phyloP scores from a whole-genome alignment of 2,329 filamentous ascomycete genomes.

The Chaetomium strumarium region DNA sequence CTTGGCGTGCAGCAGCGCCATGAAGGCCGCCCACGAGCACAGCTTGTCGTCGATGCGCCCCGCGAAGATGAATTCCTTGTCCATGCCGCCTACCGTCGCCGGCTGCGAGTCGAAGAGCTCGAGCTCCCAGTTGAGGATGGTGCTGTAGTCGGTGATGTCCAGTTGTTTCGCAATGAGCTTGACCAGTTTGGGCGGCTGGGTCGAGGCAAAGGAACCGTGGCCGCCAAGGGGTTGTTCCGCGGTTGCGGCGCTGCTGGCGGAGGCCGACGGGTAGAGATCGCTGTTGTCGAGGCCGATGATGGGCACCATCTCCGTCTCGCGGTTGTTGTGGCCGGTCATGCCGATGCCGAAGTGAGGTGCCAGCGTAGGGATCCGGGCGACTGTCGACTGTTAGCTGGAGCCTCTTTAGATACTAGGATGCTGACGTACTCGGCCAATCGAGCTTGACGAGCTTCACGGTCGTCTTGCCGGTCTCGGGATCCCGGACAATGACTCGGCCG shows the following conservation, averaged over 20 bases:
- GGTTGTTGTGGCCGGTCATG: constrained; percentile 63
- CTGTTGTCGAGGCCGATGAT: constrained; percentile 84
- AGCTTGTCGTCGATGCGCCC: constrained; percentile 97
- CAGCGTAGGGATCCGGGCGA: constrained; percentile 85
- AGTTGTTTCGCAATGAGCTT: constrained; percentile 74
- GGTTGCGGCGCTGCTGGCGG: constrained; percentile 26
- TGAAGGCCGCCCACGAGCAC: constrained; percentile 86
- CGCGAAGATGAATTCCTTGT: constrained; percentile 91
- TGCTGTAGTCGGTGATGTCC: constrained; percentile 63
- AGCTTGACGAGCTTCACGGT: constrained; percentile 78
- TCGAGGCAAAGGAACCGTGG: constrained; percentile 67
- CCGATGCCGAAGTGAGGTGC: constrained; percentile 88
- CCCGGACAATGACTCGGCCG: constrained; percentile 78
- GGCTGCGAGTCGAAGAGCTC: constrained; percentile 91
- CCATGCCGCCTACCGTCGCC: constrained; percentile 74
- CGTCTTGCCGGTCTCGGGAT: constrained; percentile 68
- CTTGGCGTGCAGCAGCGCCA: constrained; percentile 68
- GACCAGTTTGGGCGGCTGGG: constrained; percentile 80
- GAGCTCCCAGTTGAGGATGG: constrained; percentile 92
- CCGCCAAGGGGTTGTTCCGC: constrained; percentile 49
- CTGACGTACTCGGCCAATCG: constrained; percentile 67
- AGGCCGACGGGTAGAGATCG: constrained; percentile 38
- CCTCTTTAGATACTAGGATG: background rate
- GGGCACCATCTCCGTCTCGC: constrained; percentile 89
- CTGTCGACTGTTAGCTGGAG: constrained; percentile 23